These are phyloP conservation scores for Cystofilobasidium bisporidii DNA, from an alignment of 768 basidiomycete genomes.

Conservation along the genomic window DNA sequence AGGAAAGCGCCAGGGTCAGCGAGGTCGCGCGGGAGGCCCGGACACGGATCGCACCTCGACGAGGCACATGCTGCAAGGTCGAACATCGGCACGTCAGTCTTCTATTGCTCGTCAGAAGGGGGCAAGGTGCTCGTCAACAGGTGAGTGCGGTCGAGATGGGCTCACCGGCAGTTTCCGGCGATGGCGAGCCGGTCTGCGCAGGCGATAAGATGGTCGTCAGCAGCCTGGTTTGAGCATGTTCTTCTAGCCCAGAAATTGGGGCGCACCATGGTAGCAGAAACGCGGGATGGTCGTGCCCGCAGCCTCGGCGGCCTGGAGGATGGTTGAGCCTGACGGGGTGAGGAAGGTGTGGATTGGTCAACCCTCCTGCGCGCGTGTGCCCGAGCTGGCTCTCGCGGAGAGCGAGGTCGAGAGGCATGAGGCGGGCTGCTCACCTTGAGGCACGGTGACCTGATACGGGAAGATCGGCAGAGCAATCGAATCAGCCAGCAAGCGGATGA, in stretches of 20 bases:
- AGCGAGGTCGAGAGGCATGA: not conserved
- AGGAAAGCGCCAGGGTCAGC: too few species aligned
- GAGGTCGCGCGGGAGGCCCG: too few species aligned
- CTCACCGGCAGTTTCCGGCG: constrained; percentile 89
- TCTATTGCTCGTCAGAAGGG: too few species aligned
- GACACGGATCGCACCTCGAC: constrained; percentile 71
- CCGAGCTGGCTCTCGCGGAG: too few species aligned
- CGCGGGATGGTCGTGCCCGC: constrained; percentile 38
- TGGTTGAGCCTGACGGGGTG: constrained; percentile 23
- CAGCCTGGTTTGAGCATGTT: not conserved
- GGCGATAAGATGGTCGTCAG: constrained; percentile 52
- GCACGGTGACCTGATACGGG: constrained; percentile 65
- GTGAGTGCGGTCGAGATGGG: too few species aligned
- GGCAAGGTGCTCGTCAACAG: too few species aligned
- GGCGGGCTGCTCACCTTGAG: constrained; percentile 61
- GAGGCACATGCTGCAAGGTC: constrained; percentile 71
- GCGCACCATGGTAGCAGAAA: constrained; percentile 35
- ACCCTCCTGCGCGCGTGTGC: too few species aligned
- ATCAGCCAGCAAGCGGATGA: too few species aligned
- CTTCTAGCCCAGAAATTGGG: not conserved
- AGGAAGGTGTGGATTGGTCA: constrained; percentile 9
- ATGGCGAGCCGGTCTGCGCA: constrained; percentile 71
- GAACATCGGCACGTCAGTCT: too few species aligned
- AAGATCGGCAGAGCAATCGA: too few species aligned
- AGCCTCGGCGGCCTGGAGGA: constrained; percentile 35